These are phyloP conservation scores for Sarocladium brachiariae DNA, from an alignment of 2,329 filamentous ascomycete genomes.

Conservation along the genomic window DNA sequence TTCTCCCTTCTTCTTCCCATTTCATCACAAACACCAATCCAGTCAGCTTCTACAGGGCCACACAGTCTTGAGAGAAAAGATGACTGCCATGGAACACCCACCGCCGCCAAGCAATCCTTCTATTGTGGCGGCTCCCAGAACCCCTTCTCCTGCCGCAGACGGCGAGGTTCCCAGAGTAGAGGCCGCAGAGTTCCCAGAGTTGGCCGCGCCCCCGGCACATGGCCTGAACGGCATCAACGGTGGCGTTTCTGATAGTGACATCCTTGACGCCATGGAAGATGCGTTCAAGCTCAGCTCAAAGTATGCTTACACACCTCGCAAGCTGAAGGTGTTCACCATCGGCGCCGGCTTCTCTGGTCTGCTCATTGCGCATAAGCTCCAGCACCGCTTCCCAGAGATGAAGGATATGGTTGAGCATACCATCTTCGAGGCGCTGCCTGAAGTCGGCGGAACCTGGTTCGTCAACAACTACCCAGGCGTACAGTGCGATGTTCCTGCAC, in stretches of 20 bases:
- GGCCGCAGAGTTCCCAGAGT: slow-evolving; percentile 1
- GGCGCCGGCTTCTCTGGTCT: slow-evolving; percentile 27
- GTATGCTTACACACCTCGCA: slow-evolving; percentile 14
- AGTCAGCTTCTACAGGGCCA: background rate
- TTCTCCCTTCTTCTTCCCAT: background rate
- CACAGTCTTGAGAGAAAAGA: background rate
- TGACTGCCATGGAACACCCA: background rate
- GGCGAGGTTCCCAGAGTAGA: background rate
- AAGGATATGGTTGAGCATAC: slow-evolving; percentile 15
- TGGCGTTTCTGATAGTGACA: background rate
- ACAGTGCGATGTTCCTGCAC: slow-evolving; percentile 20
- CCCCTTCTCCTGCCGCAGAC: background rate
- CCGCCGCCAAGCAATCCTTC: background rate
- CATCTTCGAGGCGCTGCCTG: slow-evolving; percentile 18
- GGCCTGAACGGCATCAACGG: background rate
- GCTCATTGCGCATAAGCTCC: slow-evolving; percentile 28
- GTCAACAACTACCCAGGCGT: slow-evolving; percentile 22
- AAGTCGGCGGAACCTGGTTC: slow-evolving; percentile 20
- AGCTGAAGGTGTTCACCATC: slow-evolving; percentile 26
- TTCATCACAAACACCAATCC: background rate
- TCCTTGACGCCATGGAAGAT: slow-evolving; percentile 12
- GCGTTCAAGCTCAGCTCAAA: slow-evolving; percentile 21
- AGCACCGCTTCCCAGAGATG: slow-evolving; percentile 18
- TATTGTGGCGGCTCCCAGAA: background rate
- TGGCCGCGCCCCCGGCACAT: background rate